phyloP scores from a whole-genome alignment of 2,329 filamentous ascomycete genomes.

The Nothophoma quercina region DNA sequence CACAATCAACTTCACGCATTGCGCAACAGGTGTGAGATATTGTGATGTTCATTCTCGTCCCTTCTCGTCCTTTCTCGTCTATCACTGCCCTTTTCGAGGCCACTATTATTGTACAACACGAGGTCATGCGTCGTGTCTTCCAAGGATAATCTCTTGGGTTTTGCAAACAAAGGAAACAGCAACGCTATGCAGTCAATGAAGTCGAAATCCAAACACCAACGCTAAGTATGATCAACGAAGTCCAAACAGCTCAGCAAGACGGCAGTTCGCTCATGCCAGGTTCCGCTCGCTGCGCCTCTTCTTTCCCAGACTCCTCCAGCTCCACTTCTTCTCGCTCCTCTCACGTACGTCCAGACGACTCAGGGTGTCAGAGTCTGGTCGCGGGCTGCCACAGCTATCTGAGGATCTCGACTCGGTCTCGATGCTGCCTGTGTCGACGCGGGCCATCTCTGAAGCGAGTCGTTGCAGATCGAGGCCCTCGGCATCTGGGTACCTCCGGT shows the following conservation, averaged over 20 bases:
- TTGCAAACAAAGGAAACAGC: conserved; percentile 12
- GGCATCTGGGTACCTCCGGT: conserved; percentile 28
- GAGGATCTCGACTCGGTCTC: conserved; percentile 22
- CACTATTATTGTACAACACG: conserved; percentile 20
- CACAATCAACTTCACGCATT: conserved; percentile 4
- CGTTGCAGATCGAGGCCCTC: conserved; percentile 36
- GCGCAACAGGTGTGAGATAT: background rate
- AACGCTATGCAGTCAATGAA: conserved; percentile 17
- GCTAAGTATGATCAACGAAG: conserved; percentile 8
- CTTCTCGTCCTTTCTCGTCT: background rate
- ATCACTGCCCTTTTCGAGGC: background rate
- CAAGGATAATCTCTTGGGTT: conserved; percentile 12
- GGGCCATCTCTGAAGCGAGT: conserved; percentile 35
- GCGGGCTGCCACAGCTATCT: conserved; percentile 31
- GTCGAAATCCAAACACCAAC: conserved; percentile 19
- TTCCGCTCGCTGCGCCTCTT: conserved; percentile 26
- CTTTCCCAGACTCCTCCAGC: conserved; percentile 32
- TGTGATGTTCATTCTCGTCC: conserved; percentile 1
- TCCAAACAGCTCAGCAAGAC: background rate
- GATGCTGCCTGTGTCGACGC: conserved; percentile 20
- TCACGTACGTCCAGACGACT: conserved; percentile 25
- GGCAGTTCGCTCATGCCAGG: conserved; percentile 6
- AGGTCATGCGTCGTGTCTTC: conserved; percentile 19
- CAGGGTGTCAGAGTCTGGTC: conserved; percentile 45
- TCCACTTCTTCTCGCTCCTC: conserved; percentile 27